A percentile compares a stretch with the other conserved stretches of the same genome.
These are phyloP conservation scores for Coemansia sp. DNA, from an alignment of 192 early-diverging fungal genomes.

Conservation along the genomic window DNA sequence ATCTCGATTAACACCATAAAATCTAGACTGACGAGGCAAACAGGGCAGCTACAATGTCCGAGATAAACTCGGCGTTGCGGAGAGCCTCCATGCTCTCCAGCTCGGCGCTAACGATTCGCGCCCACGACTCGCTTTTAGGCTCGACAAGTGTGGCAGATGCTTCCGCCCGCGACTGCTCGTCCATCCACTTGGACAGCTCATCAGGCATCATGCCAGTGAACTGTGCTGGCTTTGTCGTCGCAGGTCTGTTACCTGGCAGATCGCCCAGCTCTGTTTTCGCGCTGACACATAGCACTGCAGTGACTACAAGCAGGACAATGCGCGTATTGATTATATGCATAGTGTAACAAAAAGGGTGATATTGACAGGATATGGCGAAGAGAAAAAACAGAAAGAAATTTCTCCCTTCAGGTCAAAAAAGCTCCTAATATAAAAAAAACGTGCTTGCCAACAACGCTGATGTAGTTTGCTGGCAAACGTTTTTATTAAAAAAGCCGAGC, in stretches of 20 bases:
- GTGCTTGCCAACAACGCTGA: slow-evolving; percentile 1
- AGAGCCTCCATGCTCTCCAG: slow-evolving; percentile 27
- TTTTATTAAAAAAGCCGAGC: background rate
- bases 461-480: background rate
- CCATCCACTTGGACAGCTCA: slow-evolving; percentile 35
- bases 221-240: background rate
- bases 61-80: slow-evolving; percentile 42
- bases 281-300: background rate
- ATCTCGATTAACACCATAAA: background rate
- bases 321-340: background rate
- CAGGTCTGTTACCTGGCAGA: background rate
- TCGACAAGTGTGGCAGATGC: slow-evolving; percentile 3
- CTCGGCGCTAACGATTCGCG: slow-evolving; percentile 7
- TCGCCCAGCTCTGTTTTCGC: background rate
- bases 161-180: slow-evolving; percentile 20
- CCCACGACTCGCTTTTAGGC: slow-evolving; percentile 1
- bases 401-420: background rate
- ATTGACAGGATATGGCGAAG: background rate
- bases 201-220: slow-evolving; percentile 47
- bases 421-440: background rate
- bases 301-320: background rate
- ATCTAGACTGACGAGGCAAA: background rate
- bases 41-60: slow-evolving; percentile 41
- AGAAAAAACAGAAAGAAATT: background rate
- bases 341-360: background rate